A percentile compares a stretch with the other conserved stretches of the same genome.
Evolutionary conservation across 2,329 filamentous ascomycete genomes (phyloP).

Genomic region (Ophiostoma piceae): DNA sequence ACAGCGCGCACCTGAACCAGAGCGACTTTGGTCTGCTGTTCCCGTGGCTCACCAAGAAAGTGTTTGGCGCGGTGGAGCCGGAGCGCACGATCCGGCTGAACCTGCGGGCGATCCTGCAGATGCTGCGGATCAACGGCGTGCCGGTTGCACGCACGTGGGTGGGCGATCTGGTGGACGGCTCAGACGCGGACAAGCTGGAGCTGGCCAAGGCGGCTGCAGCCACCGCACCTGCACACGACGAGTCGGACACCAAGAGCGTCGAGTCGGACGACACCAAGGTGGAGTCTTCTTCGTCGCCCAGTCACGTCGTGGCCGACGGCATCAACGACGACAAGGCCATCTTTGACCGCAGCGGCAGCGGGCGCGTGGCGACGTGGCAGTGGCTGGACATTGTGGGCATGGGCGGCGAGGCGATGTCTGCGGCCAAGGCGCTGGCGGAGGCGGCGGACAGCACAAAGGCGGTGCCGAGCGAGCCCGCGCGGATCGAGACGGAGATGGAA

Average conservation of each 20-base stretch:
- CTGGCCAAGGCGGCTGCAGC: not conserved
- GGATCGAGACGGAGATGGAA: slow-evolving; percentile 19
- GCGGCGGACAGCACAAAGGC: slow-evolving; percentile 9
- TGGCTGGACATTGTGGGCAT: slow-evolving; percentile 51
- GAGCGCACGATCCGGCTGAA: slow-evolving; percentile 57
- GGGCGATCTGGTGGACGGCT: slow-evolving; percentile 47
- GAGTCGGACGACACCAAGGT: not conserved
- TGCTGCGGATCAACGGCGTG: slow-evolving; percentile 48
- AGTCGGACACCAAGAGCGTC: slow-evolving; percentile 1
- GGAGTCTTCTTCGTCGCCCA: not conserved
- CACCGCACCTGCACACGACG: not conserved
- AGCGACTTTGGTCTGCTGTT: slow-evolving; percentile 81
- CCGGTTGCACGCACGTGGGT: slow-evolving; percentile 46
- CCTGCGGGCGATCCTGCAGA: slow-evolving; percentile 52
- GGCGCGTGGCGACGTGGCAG: slow-evolving; percentile 44
- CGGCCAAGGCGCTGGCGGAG: slow-evolving; percentile 10
- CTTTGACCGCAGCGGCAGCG: slow-evolving; percentile 40
- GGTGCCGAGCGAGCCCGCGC: slow-evolving; percentile 25
- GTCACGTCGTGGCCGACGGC: slow-evolving; percentile 31
- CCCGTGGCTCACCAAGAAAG: slow-evolving; percentile 59
- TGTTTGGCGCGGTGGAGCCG: slow-evolving; percentile 54
- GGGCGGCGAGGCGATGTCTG: slow-evolving; percentile 33
- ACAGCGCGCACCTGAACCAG: slow-evolving; percentile 75
- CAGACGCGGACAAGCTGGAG: slow-evolving; percentile 37
- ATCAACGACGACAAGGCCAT: slow-evolving; percentile 48